Evolutionary conservation across 805 yeast genomes (phyloP), one percentile per base, ranked within the genome.

Genomic region (Metschnikowia picachoensis): DNA sequence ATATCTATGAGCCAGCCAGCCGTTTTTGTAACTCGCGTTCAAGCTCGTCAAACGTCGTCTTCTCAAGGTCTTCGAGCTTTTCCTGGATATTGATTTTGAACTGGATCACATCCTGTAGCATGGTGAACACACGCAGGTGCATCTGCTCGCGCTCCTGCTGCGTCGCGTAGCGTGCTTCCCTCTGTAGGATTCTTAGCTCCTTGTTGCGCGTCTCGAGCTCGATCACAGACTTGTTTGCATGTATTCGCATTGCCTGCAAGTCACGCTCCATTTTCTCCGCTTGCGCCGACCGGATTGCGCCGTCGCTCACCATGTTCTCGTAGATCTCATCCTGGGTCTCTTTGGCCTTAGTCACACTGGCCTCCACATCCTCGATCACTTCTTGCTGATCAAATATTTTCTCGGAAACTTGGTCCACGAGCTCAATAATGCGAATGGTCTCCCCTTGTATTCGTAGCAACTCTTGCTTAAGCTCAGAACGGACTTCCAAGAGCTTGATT

Each of bases 31-130:
- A 30, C 44, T 53, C 57, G 11, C 15, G 27, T 25, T 57, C 67
- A 16, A 49, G 55, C 52, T 73, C 82, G 37, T 66, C 70, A 44
- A 62, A 58, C 12, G 79, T 74, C 46, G 70, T 62, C 35, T 62
- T 67, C 53, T 81, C 84, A 50, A 81, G 70, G 32, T 76, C 82
- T 55, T 83, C 87, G 39, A 87, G 69, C 43, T 79, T 75, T 16
- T 76, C 72, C 59, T 87, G 92, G 37, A 86, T 75, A 48, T 77
- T 79, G 51, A 82, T 65, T 65, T 87, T 87, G 66, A 87, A 83
- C 39, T 72, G 76, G 41, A 85, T 76, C 17, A 82, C 77, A 46
- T 67, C 72, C 48, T 82, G 82, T 53, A 88, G 78, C 55, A 82
- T 73, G 46, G 74, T 73, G 43, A 77, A 78, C 30, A 84, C 74